Evolutionary conservation across 805 yeast genomes (phyloP).

Genomic region (Suhomyces vadensis): DNA sequence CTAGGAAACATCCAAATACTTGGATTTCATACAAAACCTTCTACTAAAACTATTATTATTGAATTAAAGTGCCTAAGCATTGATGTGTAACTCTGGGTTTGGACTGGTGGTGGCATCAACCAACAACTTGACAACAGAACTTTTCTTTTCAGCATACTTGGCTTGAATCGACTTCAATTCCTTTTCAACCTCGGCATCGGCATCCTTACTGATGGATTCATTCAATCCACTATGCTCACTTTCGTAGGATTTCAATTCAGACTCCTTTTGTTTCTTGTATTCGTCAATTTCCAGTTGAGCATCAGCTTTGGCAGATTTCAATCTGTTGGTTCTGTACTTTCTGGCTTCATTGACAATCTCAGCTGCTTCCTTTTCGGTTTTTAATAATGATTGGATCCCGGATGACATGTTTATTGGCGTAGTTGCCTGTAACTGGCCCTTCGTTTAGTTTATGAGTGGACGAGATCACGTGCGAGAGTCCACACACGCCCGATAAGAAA

Average conservation of each 20-base stretch:
- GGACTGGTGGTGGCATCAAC: slow-evolving; percentile 80
- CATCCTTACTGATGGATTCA: slow-evolving; percentile 73
- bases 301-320: slow-evolving; percentile 92
- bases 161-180: slow-evolving; percentile 72
- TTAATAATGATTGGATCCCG: slow-evolving; percentile 32
- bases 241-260: slow-evolving; percentile 74
- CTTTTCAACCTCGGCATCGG: slow-evolving; percentile 68
- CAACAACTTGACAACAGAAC: slow-evolving; percentile 69
- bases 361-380: slow-evolving; percentile 98
- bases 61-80: slow-evolving; percentile 55
- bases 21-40: not conserved
- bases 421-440: not conserved
- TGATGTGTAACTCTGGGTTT: slow-evolving; percentile 78
- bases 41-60: not conserved
- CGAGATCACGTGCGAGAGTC: not conserved
- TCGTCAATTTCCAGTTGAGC: slow-evolving; percentile 87
- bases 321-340: slow-evolving; percentile 79
- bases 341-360: slow-evolving; percentile 92
- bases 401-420: slow-evolving; percentile 22
- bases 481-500: too few species aligned
- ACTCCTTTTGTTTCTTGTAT: slow-evolving; percentile 82
- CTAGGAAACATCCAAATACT: too few species aligned
- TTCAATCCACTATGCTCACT: slow-evolving; percentile 73
- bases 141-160: slow-evolving; percentile 62
- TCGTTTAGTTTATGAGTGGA: slow-evolving; percentile 1